Evolutionary conservation across 768 basidiomycete species (phyloP), one percentile per base, ranked within the genome.

Genomic region (Termitomyces sp.): DNA sequence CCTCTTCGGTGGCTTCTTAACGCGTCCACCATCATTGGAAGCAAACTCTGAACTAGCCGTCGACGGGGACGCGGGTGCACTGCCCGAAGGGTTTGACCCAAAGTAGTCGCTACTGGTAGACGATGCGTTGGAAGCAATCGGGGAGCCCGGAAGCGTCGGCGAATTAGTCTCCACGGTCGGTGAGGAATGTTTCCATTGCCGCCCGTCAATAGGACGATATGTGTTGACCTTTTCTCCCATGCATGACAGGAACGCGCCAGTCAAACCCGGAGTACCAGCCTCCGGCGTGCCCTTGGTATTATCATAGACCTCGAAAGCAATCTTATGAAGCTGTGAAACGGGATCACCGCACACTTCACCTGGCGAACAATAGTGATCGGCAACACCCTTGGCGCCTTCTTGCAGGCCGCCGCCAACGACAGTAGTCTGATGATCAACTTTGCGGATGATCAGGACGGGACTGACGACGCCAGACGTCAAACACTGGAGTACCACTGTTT

Each of bases 201-300:
- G 86, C 20, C 89, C 89, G 45, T 94, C 92, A 44, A 89, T 85
- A 16, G 92, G 91, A 36, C 90, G 86, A 70, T 92, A 94, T 0
- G 92, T 92, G 70, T 94, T 94, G 58, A 96, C 93, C 72, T 94
- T 93, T 75, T 95, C 94, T 65, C 91, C 92, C 88, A 93, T 90
- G 76, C 94, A 94, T 9, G 90, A 91, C 64, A 95, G 73, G 82
- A 93, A 96, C 8, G 91, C 86, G 45, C 93, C 92, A 7, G 86
- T 89, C 39, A 80, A 71, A 20, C 93, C 93, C 1, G 91, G 90
- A 1, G 89, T 89, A 32, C 91, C 91, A 12, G 84, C 84, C 57
- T 92, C 89, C 4, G 90, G 88, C 72, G 84, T 79, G 51, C 81
- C 81, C 72, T 87, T 90, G 66, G 76, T 78, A 11, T 82, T 76